Conservation (phyloP, 2,329 filamentous ascomycete genomes). For the Thelonectria blattea region DNA sequence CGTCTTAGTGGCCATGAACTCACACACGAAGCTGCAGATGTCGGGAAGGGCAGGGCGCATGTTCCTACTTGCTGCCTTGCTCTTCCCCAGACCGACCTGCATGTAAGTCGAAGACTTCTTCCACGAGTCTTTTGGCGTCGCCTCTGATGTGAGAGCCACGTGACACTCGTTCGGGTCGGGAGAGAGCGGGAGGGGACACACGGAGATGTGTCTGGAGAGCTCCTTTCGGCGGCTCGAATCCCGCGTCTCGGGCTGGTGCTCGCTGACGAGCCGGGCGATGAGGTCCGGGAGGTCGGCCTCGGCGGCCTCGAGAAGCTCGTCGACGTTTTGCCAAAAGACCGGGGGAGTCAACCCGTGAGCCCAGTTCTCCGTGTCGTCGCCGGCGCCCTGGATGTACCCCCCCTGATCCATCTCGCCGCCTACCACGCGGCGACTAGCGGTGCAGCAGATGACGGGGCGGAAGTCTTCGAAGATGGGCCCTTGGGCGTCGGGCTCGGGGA, state of each 20-base stretch:
- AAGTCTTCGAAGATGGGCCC: constrained; percentile 60
- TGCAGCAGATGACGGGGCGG: constrained; percentile 82
- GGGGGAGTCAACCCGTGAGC: constrained; percentile 77
- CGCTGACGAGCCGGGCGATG: constrained; percentile 53
- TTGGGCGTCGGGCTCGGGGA: constrained; percentile 42
- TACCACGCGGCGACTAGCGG: constrained; percentile 74
- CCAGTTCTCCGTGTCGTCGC: constrained; percentile 96
- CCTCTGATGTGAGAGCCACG: constrained; percentile 51
- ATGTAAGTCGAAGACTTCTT: constrained; percentile 47
- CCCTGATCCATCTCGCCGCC: constrained; percentile 70
- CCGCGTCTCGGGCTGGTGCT: constrained; percentile 26
- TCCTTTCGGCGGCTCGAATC: constrained; percentile 25
- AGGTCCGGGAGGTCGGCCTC: constrained; percentile 68
- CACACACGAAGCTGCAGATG: constrained; percentile 62
- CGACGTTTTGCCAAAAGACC: constrained; percentile 78
- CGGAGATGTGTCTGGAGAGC: constrained; percentile 47
- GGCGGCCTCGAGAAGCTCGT: constrained; percentile 62
- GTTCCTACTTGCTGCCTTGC: constrained; percentile 82
- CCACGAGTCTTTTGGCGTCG: constrained; percentile 53
- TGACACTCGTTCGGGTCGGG: constrained; percentile 41
- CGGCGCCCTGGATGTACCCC: constrained; percentile 88
- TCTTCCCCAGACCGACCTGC: constrained; percentile 69
- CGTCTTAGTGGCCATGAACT: constrained; percentile 40
- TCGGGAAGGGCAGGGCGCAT: constrained; percentile 73
- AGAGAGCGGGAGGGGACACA: constrained; percentile 43